phyloP scores from a whole-genome alignment of 2,329 filamentous ascomycete genomes.

The Venturia oleaginea region DNA sequence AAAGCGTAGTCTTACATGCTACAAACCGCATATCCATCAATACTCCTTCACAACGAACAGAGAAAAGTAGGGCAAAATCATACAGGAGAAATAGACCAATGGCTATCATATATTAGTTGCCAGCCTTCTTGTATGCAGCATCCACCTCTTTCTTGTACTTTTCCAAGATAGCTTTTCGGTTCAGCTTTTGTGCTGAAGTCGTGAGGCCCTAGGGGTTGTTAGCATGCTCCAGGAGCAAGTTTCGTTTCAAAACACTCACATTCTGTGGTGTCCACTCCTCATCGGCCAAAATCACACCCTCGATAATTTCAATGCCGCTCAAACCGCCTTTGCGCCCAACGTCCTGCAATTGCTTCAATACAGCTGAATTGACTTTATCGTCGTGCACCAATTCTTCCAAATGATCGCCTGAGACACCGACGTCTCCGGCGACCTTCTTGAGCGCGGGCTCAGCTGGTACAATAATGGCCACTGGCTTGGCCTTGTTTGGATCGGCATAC shows the following conservation, averaged over 20 bases:
- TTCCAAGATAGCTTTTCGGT: conserved; percentile 40
- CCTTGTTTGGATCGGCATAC: conserved; percentile 65
- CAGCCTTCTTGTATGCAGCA: conserved; percentile 30
- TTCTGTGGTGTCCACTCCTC: conserved; percentile 84
- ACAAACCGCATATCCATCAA: background rate
- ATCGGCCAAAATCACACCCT: conserved; percentile 67
- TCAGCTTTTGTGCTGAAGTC: conserved; percentile 45
- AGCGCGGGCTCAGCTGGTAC: conserved; percentile 48
- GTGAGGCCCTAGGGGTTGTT: conserved; percentile 33
- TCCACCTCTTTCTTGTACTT: conserved; percentile 44
- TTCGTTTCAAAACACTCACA: conserved; percentile 46
- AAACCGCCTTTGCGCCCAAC: conserved; percentile 59
- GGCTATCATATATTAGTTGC: background rate
- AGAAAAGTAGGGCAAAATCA: background rate
- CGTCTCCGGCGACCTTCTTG: conserved; percentile 45
- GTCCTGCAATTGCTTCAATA: conserved; percentile 62
- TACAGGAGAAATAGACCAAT: background rate
- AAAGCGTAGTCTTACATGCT: background rate
- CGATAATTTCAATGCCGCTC: conserved; percentile 62
- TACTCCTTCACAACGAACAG: background rate
- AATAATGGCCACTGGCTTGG: conserved; percentile 77
- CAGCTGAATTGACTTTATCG: conserved; percentile 51
- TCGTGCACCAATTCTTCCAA: conserved; percentile 62
- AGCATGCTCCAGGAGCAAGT: conserved; percentile 14
- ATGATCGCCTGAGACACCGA: conserved; percentile 54